Percentiles rank a stretch among this genome's conserved stretches.
Evolutionary conservation across 306 rosid genomes (phyloP).

Genomic region (Vigna radiata): DNA sequence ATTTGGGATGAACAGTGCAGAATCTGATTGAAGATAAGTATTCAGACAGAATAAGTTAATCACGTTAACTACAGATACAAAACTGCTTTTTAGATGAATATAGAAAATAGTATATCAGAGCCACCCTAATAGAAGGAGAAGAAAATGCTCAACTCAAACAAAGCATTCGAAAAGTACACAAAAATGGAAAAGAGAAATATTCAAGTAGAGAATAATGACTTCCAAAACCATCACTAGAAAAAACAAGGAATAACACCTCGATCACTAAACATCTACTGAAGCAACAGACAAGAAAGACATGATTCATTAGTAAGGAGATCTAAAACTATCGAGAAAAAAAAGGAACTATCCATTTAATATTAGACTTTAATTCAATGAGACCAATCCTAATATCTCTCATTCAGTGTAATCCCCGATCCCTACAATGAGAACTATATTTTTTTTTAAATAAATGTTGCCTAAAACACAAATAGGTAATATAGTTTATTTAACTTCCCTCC

Average conservation of each 20-base stretch:
- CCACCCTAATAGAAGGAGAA: not conserved
- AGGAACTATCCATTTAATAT: not conserved
- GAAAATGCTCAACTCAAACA: not conserved
- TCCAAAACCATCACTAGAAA: not conserved
- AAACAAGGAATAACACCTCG: not conserved
- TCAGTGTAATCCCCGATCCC: not conserved
- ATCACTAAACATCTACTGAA: not conserved
- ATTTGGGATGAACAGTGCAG: not conserved
- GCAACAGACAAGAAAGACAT: not conserved
- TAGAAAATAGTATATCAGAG: not conserved
- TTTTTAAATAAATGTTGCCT: not conserved
- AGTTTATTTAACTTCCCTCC: not conserved
- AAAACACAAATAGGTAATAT: not conserved
- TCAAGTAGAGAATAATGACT: not conserved
- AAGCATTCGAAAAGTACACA: not conserved
- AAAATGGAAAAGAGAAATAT: not conserved
- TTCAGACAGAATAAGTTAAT: not conserved
- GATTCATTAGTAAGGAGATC: not conserved
- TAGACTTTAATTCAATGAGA: not conserved
- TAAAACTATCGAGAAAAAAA: not conserved
- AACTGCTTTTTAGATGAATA: conserved; percentile 4
- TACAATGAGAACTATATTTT: not conserved
- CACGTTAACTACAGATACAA: not conserved
- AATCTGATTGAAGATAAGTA: not conserved
- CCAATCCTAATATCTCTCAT: not conserved